Percentiles rank a stretch among this genome's conserved stretches.
phyloP scores from a whole-genome alignment of 495 filamentous ascomycete genomes.

The Penicillium soppii region DNA sequence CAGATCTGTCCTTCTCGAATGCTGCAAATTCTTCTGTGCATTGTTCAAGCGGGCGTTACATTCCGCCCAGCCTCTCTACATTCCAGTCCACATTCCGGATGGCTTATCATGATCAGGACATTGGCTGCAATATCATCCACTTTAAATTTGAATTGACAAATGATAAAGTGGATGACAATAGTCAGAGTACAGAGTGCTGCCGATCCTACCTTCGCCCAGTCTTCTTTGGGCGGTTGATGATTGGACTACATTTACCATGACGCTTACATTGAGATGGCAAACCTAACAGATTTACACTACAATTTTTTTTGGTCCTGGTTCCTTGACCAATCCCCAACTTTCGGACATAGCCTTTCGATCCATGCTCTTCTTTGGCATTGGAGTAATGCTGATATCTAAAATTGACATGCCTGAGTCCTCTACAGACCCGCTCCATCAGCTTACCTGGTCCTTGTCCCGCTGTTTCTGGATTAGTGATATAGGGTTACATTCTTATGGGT shows the following conservation, averaged over 20 bases:
- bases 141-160: slow-evolving; percentile 1
- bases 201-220: slow-evolving; percentile 21
- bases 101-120: slow-evolving; percentile 1
- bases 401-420: slow-evolving; percentile 15
- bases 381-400: slow-evolving; percentile 3
- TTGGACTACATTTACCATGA: slow-evolving; percentile 31
- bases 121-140: slow-evolving; percentile 10
- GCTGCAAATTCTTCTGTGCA: slow-evolving; percentile 26
- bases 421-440: slow-evolving; percentile 24
- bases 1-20: slow-evolving; percentile 22
- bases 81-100: slow-evolving; percentile 30
- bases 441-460: slow-evolving; percentile 24
- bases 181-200: slow-evolving; percentile 9
- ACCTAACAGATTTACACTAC: neutral
- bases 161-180: neutral
- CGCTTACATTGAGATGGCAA: slow-evolving; percentile 29
- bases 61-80: slow-evolving; percentile 35
- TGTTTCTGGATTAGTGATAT: slow-evolving; percentile 36
- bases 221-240: slow-evolving; percentile 14
- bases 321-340: slow-evolving; percentile 9
- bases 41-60: slow-evolving; percentile 35
- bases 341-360: slow-evolving; percentile 18
- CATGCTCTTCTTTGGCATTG: slow-evolving; percentile 4
- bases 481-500: slow-evolving; percentile 41
- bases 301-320: slow-evolving; percentile 12